These are phyloP conservation scores for Hemisphaericaspora nanyangensis DNA, from an alignment of 805 yeast genomes.

Conservation along the genomic window DNA sequence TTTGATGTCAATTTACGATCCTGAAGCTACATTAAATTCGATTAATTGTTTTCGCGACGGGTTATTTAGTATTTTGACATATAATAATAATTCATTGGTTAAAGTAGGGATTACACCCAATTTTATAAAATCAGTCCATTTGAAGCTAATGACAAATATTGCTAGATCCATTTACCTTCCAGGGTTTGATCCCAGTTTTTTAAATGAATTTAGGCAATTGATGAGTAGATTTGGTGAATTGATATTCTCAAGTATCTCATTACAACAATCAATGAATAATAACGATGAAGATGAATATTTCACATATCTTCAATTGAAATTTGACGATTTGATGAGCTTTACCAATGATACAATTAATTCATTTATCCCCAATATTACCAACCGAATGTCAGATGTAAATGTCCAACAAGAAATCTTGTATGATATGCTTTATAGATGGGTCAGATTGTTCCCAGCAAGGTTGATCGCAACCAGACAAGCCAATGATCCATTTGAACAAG, in stretches of 20 bases:
- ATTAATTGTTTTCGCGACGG: slow-evolving; percentile 40
- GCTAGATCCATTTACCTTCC: slow-evolving; percentile 33
- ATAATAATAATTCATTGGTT: slow-evolving; percentile 17
- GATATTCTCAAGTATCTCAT: background rate
- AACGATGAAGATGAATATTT: slow-evolving; percentile 7
- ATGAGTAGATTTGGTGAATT: slow-evolving; percentile 21
- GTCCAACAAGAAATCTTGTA: slow-evolving; percentile 31
- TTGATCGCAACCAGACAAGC: slow-evolving; percentile 16
- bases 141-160: slow-evolving; percentile 32
- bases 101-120: slow-evolving; percentile 12
- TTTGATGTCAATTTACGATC: slow-evolving; percentile 41
- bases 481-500: slow-evolving; percentile 26
- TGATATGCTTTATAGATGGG: slow-evolving; percentile 34
- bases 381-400: slow-evolving; percentile 20
- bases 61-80: slow-evolving; percentile 30
- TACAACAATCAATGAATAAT: slow-evolving; percentile 2
- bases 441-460: slow-evolving; percentile 27
- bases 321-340: slow-evolving; percentile 20
- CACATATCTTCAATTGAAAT: slow-evolving; percentile 17
- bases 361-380: slow-evolving; percentile 24
- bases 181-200: slow-evolving; percentile 28
- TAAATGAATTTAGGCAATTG: slow-evolving; percentile 24
- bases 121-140: slow-evolving; percentile 29
- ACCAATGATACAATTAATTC: slow-evolving; percentile 20
- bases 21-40: slow-evolving; percentile 36